Evolutionary conservation across 306 rosid species (phyloP).

Genomic region (Benincasa hispida): DNA sequence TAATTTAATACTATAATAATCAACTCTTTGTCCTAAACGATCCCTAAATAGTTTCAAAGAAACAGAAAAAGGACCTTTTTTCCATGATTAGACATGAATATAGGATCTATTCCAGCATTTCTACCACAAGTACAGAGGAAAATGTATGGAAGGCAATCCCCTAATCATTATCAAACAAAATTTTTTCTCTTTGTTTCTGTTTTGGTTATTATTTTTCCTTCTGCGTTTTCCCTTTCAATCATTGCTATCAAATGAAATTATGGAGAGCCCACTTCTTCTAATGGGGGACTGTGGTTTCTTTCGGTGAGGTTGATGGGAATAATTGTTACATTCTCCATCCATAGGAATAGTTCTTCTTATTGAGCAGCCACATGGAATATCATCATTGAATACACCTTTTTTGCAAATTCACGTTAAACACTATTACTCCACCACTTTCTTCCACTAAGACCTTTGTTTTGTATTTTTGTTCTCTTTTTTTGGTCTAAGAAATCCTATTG

Average conservation of each 20-base stretch:
- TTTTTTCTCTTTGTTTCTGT: not conserved
- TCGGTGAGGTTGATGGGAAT: constrained; percentile 13
- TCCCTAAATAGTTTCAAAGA: not conserved
- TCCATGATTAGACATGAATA: not conserved
- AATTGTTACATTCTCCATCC: constrained; percentile 1
- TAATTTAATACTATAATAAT: too few relatives aligned
- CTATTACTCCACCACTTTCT: not conserved
- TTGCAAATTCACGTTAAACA: not conserved
- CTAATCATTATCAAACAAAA: not conserved
- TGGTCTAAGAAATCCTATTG: not conserved
- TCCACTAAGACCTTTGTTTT: not conserved
- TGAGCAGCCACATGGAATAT: constrained; percentile 1
- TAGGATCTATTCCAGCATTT: not conserved
- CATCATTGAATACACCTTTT: constrained; percentile 4
- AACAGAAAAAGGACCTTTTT: not conserved
- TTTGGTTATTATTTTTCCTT: not conserved
- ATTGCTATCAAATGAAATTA: not conserved
- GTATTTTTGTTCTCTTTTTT: not conserved
- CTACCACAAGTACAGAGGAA: constrained; percentile 3
- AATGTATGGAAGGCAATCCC: not conserved
- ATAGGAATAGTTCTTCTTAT: not conserved
- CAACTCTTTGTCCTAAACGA: too few relatives aligned
- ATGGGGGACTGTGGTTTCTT: not conserved
- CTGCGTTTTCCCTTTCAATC: not conserved
- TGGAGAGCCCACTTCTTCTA: constrained; percentile 1